These are phyloP conservation scores for Arachis stenosperma DNA, from an alignment of 306 rosid species.

Conservation along the genomic window DNA sequence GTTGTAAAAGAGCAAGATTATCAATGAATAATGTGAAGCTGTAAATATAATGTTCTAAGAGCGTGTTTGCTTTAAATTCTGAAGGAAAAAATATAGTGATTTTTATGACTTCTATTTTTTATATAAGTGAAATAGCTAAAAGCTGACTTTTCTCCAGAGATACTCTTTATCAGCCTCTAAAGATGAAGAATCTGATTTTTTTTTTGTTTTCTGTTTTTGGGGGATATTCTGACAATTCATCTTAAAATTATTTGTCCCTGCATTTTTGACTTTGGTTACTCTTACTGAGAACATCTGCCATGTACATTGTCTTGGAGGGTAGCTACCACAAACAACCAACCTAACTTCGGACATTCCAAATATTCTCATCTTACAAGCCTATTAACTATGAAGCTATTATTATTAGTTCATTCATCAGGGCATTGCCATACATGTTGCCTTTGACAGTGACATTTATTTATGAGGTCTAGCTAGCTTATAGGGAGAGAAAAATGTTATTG, in stretches of 20 bases:
- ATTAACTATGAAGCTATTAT: background rate
- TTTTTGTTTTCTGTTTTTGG: no score
- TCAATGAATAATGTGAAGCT: constrained; percentile 14
- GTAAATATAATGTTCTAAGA: constrained; percentile 2
- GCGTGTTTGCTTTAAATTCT: no score
- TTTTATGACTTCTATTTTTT: no score
- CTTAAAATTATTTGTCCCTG: background rate
- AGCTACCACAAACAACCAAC: background rate
- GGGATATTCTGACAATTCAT: no score
- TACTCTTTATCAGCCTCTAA: no score
- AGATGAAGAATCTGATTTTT: no score
- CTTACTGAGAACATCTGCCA: background rate
- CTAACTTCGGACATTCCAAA: constrained; percentile 7
- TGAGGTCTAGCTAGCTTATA: constrained; percentile 5
- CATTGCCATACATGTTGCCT: background rate
- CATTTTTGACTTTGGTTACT: background rate
- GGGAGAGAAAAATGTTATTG: background rate
- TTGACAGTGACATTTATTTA: constrained; percentile 33
- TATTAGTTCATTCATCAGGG: background rate
- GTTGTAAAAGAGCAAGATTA: background rate
- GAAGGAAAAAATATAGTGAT: no score
- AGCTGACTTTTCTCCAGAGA: no score
- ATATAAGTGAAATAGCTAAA: no score
- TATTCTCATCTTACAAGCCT: background rate
- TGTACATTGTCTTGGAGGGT: constrained; percentile 2